phyloP scores from a whole-genome alignment of 345 rosid species.

The Murraya paniculata region DNA sequence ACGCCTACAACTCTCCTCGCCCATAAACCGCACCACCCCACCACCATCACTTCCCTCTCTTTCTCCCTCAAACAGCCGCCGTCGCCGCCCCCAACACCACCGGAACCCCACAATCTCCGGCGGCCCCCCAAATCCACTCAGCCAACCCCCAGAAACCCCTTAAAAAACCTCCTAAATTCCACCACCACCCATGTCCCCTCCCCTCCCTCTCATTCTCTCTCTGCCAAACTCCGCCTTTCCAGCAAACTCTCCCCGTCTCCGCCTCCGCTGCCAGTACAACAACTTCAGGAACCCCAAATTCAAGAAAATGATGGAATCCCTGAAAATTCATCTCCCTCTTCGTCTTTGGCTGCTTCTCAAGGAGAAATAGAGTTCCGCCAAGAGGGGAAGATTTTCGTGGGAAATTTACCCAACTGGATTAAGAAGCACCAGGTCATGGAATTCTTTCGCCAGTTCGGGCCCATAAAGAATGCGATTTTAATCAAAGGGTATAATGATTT shows the following conservation, averaged over 20 bases:
- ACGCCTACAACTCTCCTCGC: slow-evolving; percentile 33
- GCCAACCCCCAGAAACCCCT: slow-evolving; percentile 50
- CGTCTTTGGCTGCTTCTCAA: slow-evolving; percentile 2
- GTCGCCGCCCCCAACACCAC: slow-evolving; percentile 34
- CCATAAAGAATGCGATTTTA: too few species aligned
- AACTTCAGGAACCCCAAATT: slow-evolving; percentile 1
- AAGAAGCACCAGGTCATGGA: too few species aligned
- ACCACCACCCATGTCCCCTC: slow-evolving; percentile 28
- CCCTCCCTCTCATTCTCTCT: slow-evolving; percentile 34
- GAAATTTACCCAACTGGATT: too few species aligned
- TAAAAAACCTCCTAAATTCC: slow-evolving; percentile 36
- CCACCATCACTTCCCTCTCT: slow-evolving; percentile 36
- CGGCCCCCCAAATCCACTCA: too few species aligned
- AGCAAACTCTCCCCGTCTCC: slow-evolving; percentile 77
- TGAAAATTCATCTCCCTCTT: not conserved
- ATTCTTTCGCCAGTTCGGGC: too few species aligned
- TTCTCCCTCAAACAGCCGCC: slow-evolving; percentile 47
- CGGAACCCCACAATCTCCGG: slow-evolving; percentile 28
- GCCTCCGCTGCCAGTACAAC: slow-evolving; percentile 15
- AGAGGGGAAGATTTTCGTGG: too few species aligned
- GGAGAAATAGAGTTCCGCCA: slow-evolving; percentile 45
- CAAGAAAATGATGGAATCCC: slow-evolving; percentile 12
- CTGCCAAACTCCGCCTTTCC: slow-evolving; percentile 68
- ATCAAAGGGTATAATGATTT: too few species aligned
- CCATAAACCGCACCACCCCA: slow-evolving; percentile 13